Base-by-base conservation (phyloP, 2,329 filamentous ascomycete genomes). In the Lecanosticta acicola region DNA sequence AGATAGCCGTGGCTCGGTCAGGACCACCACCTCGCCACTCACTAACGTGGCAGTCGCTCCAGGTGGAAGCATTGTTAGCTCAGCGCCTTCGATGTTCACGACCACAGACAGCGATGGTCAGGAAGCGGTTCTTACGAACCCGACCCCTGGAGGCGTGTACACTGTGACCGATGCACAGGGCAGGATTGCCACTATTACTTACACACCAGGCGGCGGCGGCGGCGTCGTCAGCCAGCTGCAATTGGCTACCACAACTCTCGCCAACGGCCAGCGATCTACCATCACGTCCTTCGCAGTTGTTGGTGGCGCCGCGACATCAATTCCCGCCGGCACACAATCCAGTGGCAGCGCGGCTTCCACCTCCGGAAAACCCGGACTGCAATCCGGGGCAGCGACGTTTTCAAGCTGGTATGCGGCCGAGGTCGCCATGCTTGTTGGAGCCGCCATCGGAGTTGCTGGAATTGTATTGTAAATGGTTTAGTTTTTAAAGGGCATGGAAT, bases 241-340 rank as follows among this genome's bases (percentile, higher is more conserved):
- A 21, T 53, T 73, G 14, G 40, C 54, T 32, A 69, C 66, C 3
- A 64, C 62, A 1, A 60, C 54, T 9, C 49, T 66, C 11, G 50
- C 65, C 7, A 59, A 67, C 43, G 67, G 67, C 13, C 46, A 60
- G 26, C 63, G 56, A 3, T 63, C 57, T 29, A 72, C 70, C 1
- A 61, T 72, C 41, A 75, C 72, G 14, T 70, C 66, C 39, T 71
- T 67, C 49, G 68, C 66, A 0, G 66, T 66, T 37, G 70, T 73
- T 19, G 35, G 8, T 8, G 7, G 14, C 8, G 16, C 8, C 14
- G 18, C 35, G 3, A 19, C 32, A 5, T 34, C 32, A 14, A n/a
- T n/a, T n/a, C n/a, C 24, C 11, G 24, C 7, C 5, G 14, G 14
- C 19, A 10, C 3, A 19, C 13, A 16, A 3, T 17, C 35, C 8